Evolutionary conservation across 768 basidiomycete genomes (phyloP).

Genomic region (Rhizopogon salebrosus): DNA sequence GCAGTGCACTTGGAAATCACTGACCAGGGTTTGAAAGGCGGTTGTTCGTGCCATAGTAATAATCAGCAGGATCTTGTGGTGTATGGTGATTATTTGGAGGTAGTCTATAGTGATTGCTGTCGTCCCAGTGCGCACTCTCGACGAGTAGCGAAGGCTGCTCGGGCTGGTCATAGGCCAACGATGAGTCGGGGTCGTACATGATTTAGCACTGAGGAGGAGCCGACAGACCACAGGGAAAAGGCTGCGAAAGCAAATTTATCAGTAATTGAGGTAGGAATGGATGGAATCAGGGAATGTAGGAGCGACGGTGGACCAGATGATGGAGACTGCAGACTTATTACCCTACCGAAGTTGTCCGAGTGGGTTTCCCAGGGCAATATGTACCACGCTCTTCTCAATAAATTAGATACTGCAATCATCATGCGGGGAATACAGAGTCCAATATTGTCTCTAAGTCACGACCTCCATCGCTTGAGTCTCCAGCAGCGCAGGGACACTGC

Average conservation of each 20-base stretch:
- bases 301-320: neutral
- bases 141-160: conserved; percentile 10
- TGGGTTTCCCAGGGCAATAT: conserved; percentile 1
- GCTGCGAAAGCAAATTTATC: neutral
- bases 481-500: neutral
- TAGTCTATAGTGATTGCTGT: neutral
- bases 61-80: conserved; percentile 5
- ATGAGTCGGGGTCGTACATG: conserved; percentile 19
- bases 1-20: conserved; percentile 5
- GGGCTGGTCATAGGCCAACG: conserved; percentile 23
- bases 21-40: conserved; percentile 12
- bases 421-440: conserved; percentile 2
- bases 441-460: conserved; percentile 7
- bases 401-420: neutral
- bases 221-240: neutral
- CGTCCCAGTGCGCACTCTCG: neutral
- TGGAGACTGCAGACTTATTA: neutral
- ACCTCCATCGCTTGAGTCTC: conserved; percentile 11
- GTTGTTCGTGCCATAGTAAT: conserved; percentile 12
- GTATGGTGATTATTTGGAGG: conserved; percentile 4
- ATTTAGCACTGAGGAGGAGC: neutral
- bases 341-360: neutral
- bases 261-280: neutral
- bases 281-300: neutral
- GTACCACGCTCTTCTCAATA: neutral